These are phyloP conservation scores for Helminthosporium solani DNA, from an alignment of 2,329 filamentous ascomycete species.

Conservation along the genomic window DNA sequence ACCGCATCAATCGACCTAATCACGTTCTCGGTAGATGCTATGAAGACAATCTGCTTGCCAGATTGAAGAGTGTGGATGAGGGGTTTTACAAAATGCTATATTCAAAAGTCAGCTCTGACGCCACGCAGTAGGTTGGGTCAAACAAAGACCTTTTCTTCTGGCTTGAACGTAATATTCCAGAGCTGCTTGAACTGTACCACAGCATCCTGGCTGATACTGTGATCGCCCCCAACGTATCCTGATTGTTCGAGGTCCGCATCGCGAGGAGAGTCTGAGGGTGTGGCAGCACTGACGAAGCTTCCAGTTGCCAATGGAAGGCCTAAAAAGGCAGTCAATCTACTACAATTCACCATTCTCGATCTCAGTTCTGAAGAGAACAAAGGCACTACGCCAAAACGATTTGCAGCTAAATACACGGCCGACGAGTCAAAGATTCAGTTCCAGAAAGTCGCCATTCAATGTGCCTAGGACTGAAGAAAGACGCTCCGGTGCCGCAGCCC, in stretches of 20 bases:
- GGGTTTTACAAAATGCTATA: constrained; percentile 51
- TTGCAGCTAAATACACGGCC: no score
- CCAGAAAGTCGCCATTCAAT: neutral
- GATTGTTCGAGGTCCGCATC: constrained; percentile 21
- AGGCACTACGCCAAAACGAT: no score
- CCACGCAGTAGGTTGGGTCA: neutral
- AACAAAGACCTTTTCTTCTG: constrained; percentile 30
- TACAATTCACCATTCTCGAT: neutral
- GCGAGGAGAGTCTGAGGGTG: constrained; percentile 17
- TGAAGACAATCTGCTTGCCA: constrained; percentile 20
- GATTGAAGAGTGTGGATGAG: constrained; percentile 46
- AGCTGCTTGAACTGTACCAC: constrained; percentile 43
- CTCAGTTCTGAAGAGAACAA: no score
- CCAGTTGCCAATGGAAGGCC: neutral
- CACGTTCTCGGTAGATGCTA: constrained; percentile 19
- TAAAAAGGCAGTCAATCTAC: neutral
- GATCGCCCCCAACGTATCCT: constrained; percentile 30
- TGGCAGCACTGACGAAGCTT: constrained; percentile 3
- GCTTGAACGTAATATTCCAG: constrained; percentile 38
- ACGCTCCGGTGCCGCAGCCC: neutral
- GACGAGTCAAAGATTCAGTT: no score
- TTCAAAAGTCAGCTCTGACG: neutral
- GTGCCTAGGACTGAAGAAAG: neutral
- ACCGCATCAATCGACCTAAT: constrained; percentile 21
- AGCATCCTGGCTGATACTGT: constrained; percentile 45